Evolutionary conservation across 805 yeast species (phyloP).

Genomic region (Candida easanensis): DNA sequence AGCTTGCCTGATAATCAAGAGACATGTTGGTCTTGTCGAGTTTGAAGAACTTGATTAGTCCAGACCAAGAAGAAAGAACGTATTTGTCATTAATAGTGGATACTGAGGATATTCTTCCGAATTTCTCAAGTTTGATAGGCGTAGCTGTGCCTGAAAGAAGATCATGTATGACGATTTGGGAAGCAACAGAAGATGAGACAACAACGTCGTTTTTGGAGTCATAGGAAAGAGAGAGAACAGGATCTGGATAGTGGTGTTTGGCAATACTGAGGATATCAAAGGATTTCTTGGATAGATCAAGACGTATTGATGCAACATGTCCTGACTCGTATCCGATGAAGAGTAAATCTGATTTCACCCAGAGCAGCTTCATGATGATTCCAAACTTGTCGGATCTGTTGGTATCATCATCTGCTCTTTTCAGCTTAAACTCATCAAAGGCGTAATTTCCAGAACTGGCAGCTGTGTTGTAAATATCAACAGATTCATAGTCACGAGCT

Average conservation of each 20-base stretch:
- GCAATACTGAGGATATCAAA: conserved; percentile 15
- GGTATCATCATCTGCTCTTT: conserved; percentile 10
- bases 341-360: conserved; percentile 33
- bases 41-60: conserved; percentile 34
- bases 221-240: conserved; percentile 43
- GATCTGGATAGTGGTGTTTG: conserved; percentile 48
- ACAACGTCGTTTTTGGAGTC: conserved; percentile 29
- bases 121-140: conserved; percentile 23
- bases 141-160: not conserved
- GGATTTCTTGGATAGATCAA: conserved; percentile 18
- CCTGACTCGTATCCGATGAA: conserved; percentile 77
- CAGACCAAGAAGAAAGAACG: conserved; percentile 53
- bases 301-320: conserved; percentile 37
- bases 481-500: conserved; percentile 25
- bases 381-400: conserved; percentile 45
- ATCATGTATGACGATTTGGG: conserved; percentile 35
- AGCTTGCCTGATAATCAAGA: conserved; percentile 18
- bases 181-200: conserved; percentile 48
- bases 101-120: conserved; percentile 37
- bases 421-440: conserved; percentile 18
- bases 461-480: conserved; percentile 20
- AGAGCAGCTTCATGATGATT: conserved; percentile 58
- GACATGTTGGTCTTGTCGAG: conserved; percentile 14
- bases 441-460: conserved; percentile 12
- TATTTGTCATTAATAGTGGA: conserved; percentile 22